Evolutionary conservation across 2,329 filamentous ascomycete species (phyloP), one percentile per base, ranked within the genome.

Genomic region (Penicillium sp.): DNA sequence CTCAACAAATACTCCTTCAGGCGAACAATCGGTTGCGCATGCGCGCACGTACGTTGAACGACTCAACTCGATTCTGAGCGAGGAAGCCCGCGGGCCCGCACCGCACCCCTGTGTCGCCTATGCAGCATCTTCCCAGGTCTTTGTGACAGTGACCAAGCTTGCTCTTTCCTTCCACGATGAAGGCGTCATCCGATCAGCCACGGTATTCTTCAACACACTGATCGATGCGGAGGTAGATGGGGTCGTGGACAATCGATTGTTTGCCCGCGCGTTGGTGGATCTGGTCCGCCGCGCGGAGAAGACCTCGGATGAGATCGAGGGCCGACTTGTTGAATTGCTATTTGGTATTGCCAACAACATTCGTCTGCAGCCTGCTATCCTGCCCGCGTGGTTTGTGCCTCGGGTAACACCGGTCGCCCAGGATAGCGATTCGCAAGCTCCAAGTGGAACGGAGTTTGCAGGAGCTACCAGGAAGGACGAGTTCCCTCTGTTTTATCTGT

Each of bases 281-380:
- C 83, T 99, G 56, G 82, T 97, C 48, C 84, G 91, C 57, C 86
- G 87, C 61, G 91, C 93, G 35, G 68, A 69, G 37, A 70, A 69
- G 38, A 86, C 89, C 4, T 86, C 88, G 37, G 82, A 86, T 50
- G 90, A 96, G 55, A 92, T 90, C 12, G 92, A 97, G 72, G 88
- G 88, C 10, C 86, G 91, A 56, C 86, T 97, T 46, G 90, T 97
- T 49, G 93, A 99, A 76, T 78, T 99, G 53, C 83, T 96, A 42
- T 99, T 99, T 76, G 95, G 93, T 59, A 92, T 99, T 62, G 91
- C 94, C 21, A 95, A 94, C 62, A 97, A 97, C 80, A 96, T 99
- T 64, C 83, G 94, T 44, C 79, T 97, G 58, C 88, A 95, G 64
- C 92, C 94, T 5, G 83, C 87, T 55, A 93, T 97, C 52, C 77